Evolutionary conservation across 2,329 filamentous ascomycete species (phyloP), one percentile per base, ranked within the genome.

Genomic region (Torrubiellomyces zombiae): DNA sequence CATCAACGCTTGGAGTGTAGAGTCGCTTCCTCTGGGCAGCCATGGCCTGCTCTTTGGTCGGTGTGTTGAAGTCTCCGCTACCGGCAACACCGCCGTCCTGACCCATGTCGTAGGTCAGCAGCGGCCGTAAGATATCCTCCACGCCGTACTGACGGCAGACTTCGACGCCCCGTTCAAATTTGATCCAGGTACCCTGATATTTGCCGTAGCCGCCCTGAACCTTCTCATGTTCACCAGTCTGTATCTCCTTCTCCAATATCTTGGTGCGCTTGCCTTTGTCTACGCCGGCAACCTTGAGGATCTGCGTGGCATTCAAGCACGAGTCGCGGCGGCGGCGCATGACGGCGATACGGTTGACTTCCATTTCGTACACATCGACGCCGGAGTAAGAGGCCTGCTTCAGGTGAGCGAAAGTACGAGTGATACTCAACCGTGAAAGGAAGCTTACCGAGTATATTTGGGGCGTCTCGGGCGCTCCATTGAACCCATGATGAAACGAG

Each of bases 101-200:
- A 27, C 70, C 73, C 58, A 83, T 78, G 42, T 86, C 79, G 47
- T 86, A 82, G 15, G 77, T 81, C 27, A 89, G 53, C 5, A 89
- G 60, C 10, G 78, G 77, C 13, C 70, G 65, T 23, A 89, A 55
- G 5, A 81, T 41, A 34, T 86, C 79, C 47, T 86, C 78, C 16
- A 89, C 80, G 8, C 67, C 70, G 38, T 77, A 77, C 36, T 75
- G 69, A 20, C 78, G 73, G 50, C 89, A 95, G 39, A 98, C 86
- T 44, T 94, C 82, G 22, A 91, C 66, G 2, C 86, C 89, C 32
- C 86, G 73, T 24, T 86, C 78, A 44, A 92, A 95, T 43, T 78
- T 81, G 44, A 98, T 92, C 89, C 89, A 98, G 3, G 89, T 98
- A 28, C 89, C 89, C 57, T 98, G 89, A 44, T 98, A 98, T 58